phyloP scores from a whole-genome alignment of 805 yeast species.

The Candida fluviatilis region DNA sequence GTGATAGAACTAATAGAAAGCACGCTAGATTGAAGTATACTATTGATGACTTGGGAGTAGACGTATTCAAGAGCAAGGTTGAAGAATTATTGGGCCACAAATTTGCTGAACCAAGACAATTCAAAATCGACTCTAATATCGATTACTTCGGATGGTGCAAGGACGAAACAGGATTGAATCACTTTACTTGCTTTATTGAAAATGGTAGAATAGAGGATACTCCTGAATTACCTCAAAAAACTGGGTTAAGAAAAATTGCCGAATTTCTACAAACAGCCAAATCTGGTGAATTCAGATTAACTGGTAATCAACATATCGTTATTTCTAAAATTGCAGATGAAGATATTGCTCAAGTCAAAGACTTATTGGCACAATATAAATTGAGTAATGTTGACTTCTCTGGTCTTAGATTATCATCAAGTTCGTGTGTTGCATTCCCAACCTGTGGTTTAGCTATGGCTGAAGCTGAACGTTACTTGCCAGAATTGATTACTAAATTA shows the following conservation, averaged over 20 bases:
- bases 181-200: slow-evolving; percentile 91
- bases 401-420: slow-evolving; percentile 82
- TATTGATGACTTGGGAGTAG: slow-evolving; percentile 90
- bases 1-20: slow-evolving; percentile 94
- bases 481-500: slow-evolving; percentile 72
- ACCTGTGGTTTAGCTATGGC: slow-evolving; percentile 99
- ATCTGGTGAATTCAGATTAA: slow-evolving; percentile 83
- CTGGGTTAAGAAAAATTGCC: slow-evolving; percentile 80
- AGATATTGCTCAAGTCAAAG: slow-evolving; percentile 59
- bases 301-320: slow-evolving; percentile 93
- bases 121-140: slow-evolving; percentile 77
- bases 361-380: slow-evolving; percentile 64
- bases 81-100: slow-evolving; percentile 79
- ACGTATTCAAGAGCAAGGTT: slow-evolving; percentile 70
- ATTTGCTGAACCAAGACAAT: slow-evolving; percentile 67
- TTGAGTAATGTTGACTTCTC: slow-evolving; percentile 81
- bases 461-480: slow-evolving; percentile 90
- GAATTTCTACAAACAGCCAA: slow-evolving; percentile 52
- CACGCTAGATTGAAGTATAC: slow-evolving; percentile 98
- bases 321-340: slow-evolving; percentile 69
- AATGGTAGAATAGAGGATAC: slow-evolving; percentile 96
- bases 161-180: slow-evolving; percentile 80
- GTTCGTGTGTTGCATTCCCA: slow-evolving; percentile 97
- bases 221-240: slow-evolving; percentile 82
- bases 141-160: slow-evolving; percentile 93